Conservation (phyloP, 257 asterid species). For the Solanum tarapatanum region DNA sequence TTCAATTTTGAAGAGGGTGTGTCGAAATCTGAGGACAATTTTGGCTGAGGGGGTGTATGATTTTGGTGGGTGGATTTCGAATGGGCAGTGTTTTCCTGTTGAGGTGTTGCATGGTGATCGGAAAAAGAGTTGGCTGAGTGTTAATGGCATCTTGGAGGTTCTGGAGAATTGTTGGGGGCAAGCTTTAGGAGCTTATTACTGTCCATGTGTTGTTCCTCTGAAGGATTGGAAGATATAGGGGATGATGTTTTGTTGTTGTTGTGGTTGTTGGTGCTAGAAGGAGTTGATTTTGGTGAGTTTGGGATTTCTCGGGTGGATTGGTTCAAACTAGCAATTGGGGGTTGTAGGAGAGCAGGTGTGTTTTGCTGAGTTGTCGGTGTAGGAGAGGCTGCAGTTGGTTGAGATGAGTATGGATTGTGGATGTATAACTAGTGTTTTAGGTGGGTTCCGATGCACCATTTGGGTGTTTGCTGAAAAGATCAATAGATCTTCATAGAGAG, state of each 20-base stretch:
- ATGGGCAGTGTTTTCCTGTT: not conserved
- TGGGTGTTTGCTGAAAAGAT: not conserved
- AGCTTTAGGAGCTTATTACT: not conserved
- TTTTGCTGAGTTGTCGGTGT: not conserved
- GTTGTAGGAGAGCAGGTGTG: not conserved
- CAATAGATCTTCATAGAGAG: not conserved
- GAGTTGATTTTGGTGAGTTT: not conserved
- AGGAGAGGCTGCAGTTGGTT: not conserved
- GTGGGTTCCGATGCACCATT: not conserved
- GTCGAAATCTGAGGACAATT: not conserved
- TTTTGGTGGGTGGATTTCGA: not conserved
- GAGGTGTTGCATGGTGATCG: not conserved
- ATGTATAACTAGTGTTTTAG: not conserved
- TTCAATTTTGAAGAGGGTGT: not conserved
- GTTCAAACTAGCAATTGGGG: not conserved
- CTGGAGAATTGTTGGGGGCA: not conserved
- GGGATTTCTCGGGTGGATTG: not conserved
- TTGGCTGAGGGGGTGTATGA: not conserved
- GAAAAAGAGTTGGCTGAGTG: not conserved
- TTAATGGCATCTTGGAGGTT: not conserved
- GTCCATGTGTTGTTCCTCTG: not conserved
- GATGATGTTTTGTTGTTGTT: not conserved
- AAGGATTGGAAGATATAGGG: not conserved
- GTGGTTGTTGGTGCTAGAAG: not conserved
- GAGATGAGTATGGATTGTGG: not conserved